phyloP scores from a whole-genome alignment of 2,329 filamentous ascomycete genomes.

The Phialophora chinensis region DNA sequence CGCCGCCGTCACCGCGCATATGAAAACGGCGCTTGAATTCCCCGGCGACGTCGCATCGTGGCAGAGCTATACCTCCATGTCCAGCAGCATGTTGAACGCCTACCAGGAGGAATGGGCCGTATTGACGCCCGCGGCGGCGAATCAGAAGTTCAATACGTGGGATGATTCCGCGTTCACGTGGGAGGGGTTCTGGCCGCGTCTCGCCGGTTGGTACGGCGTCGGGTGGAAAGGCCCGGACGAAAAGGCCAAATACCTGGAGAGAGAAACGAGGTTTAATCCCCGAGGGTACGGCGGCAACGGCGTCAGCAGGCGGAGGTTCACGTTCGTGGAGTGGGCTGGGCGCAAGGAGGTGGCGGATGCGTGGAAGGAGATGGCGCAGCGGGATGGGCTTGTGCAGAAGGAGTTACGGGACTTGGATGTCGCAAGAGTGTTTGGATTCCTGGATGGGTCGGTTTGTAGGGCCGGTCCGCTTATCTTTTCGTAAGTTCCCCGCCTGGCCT shows the following conservation, averaged over 20 bases:
- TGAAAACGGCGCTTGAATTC: conserved; percentile 50
- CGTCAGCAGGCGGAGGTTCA: conserved; percentile 50
- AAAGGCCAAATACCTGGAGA: conserved; percentile 34
- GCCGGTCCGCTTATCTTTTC: conserved; percentile 42
- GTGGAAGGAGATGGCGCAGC: conserved; percentile 53
- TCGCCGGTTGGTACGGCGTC: conserved; percentile 54
- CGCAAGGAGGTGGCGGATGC: conserved; percentile 51
- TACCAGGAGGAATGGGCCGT: conserved; percentile 59
- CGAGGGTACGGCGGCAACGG: conserved; percentile 53
- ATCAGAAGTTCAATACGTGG: conserved; percentile 58
- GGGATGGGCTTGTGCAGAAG: conserved; percentile 50
- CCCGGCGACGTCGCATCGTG: conserved; percentile 53
- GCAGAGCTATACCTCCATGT: conserved; percentile 51
- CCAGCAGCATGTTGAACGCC: conserved; percentile 54
- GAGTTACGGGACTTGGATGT: conserved; percentile 49
- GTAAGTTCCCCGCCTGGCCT: conserved; percentile 35
- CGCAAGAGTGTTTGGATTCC: conserved; percentile 55
- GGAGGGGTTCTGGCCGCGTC: conserved; percentile 55
- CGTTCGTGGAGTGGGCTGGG: conserved; percentile 55
- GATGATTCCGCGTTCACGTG: conserved; percentile 56
- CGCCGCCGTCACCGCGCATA: conserved; percentile 53
- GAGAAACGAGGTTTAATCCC: conserved; percentile 41
- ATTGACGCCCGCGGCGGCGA: conserved; percentile 47
- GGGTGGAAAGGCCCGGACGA: conserved; percentile 44
- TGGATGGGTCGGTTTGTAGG: conserved; percentile 50